Conservation (phyloP, 2,329 filamentous ascomycete species). For the Metarhizium album region DNA sequence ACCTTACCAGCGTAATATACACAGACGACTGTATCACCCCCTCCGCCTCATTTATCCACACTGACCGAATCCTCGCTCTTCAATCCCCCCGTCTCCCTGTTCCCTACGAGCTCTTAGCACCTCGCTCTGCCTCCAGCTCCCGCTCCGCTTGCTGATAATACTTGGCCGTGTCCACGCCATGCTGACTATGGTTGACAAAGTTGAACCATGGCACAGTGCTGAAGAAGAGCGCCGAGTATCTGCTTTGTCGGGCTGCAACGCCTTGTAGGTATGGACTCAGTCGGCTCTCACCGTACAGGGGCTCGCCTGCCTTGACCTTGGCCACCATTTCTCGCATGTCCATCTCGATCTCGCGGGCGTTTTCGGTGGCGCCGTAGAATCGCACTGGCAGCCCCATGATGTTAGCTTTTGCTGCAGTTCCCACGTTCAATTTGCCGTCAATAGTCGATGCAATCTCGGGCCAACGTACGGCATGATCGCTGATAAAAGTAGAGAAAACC, state of each 20-base stretch:
- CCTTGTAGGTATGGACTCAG: conserved; percentile 88
- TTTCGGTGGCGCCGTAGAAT: conserved; percentile 93
- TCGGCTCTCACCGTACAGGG: conserved; percentile 72
- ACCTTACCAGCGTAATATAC: conserved; percentile 16
- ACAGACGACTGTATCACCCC: conserved; percentile 7
- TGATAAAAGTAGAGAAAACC: conserved; percentile 82
- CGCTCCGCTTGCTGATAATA: conserved; percentile 94
- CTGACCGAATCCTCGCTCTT: neutral
- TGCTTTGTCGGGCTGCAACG: conserved; percentile 81
- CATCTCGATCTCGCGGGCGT: conserved; percentile 82
- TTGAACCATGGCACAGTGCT: conserved; percentile 94
- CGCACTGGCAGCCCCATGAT: conserved; percentile 49
- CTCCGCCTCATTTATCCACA: neutral
- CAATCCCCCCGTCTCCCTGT: neutral
- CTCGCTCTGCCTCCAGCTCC: conserved; percentile 71
- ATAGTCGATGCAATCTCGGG: neutral
- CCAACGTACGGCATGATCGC: conserved; percentile 62
- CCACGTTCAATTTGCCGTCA: neutral
- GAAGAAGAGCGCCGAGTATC: conserved; percentile 77
- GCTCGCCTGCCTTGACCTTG: conserved; percentile 85
- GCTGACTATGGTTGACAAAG: conserved; percentile 91
- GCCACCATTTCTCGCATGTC: conserved; percentile 98
- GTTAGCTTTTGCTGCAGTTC: neutral
- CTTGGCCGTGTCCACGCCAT: conserved; percentile 96
- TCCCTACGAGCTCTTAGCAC: conserved; percentile 2